phyloP scores from a whole-genome alignment of 202 grass and related monocot species.

The Saccharum hybrid region DNA sequence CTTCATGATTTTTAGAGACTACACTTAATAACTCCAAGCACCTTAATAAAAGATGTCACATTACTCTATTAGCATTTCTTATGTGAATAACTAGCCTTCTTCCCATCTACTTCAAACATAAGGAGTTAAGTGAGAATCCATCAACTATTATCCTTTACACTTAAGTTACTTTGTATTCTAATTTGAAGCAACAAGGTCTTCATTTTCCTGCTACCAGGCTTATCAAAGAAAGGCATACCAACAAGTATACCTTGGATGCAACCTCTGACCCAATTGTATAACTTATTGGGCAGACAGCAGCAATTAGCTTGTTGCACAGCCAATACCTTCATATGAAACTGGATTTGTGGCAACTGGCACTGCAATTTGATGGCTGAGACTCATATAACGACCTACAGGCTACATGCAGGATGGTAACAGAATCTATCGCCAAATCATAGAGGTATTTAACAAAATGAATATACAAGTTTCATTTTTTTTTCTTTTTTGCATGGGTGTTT shows the following conservation, averaged over 20 bases:
- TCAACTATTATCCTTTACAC: neutral
- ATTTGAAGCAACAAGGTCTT: neutral
- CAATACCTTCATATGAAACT: neutral
- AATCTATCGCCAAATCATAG: neutral
- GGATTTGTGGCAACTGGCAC: neutral
- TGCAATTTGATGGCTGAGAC: neutral
- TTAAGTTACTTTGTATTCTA: conserved; percentile 1
- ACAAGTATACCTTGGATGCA: neutral
- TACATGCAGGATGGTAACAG: neutral
- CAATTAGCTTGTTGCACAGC: neutral
- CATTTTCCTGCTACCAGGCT: neutral
- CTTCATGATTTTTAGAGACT: neutral
- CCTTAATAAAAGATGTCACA: conserved; percentile 3
- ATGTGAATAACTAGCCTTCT: neutral
- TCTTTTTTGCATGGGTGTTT: too few relatives aligned
- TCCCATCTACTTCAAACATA: conserved; percentile 10
- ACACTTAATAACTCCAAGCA: conserved; percentile 13
- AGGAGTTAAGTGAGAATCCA: neutral
- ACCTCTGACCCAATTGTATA: neutral
- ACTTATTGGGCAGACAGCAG: neutral
- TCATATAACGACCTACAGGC: neutral
- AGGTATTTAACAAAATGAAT: neutral
- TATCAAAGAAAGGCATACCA: neutral
- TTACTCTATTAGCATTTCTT: conserved; percentile 1
- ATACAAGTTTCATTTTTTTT: too few relatives aligned